Conservation (phyloP, 2,329 filamentous ascomycete genomes). For the Bipolaris victoriae region DNA sequence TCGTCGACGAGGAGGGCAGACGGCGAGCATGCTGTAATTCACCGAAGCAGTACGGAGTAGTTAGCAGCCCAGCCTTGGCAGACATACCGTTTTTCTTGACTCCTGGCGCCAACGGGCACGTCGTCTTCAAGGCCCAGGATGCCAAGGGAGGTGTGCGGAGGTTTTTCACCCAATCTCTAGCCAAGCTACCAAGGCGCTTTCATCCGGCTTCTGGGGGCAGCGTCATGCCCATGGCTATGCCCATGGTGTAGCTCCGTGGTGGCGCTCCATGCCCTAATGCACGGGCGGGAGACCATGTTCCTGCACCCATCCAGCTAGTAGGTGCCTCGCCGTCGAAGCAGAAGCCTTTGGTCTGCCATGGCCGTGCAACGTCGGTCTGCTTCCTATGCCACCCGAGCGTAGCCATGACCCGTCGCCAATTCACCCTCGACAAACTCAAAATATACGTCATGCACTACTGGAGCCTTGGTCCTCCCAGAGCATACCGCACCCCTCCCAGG, state of each 20-base stretch:
- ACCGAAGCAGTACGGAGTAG: too few species aligned
- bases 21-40: too few species aligned
- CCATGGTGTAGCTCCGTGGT: conserved; percentile 6
- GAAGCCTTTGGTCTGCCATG: not conserved
- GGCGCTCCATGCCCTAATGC: conserved; percentile 19
- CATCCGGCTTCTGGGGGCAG: not conserved
- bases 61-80: too few species aligned
- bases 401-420: conserved; percentile 2
- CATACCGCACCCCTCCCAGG: conserved; percentile 14
- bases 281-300: conserved; percentile 22
- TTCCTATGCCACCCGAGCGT: conserved; percentile 2
- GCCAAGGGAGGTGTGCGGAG: not conserved
- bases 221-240: not conserved
- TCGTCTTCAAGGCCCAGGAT: not conserved
- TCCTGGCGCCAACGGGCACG: conserved; percentile 10
- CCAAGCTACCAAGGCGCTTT: conserved; percentile 1
- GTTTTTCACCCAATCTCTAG: not conserved
- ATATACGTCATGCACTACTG: conserved; percentile 31
- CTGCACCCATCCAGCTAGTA: conserved; percentile 17
- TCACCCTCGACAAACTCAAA: conserved; percentile 21
- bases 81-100: not conserved
- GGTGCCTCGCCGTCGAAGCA: conserved; percentile 2
- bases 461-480: conserved; percentile 13
- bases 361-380: conserved; percentile 7
- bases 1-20: too few species aligned